These are phyloP conservation scores for Coccomyxa sp. DNA, from an alignment of 139 green algal genomes.

Conservation along the genomic window DNA sequence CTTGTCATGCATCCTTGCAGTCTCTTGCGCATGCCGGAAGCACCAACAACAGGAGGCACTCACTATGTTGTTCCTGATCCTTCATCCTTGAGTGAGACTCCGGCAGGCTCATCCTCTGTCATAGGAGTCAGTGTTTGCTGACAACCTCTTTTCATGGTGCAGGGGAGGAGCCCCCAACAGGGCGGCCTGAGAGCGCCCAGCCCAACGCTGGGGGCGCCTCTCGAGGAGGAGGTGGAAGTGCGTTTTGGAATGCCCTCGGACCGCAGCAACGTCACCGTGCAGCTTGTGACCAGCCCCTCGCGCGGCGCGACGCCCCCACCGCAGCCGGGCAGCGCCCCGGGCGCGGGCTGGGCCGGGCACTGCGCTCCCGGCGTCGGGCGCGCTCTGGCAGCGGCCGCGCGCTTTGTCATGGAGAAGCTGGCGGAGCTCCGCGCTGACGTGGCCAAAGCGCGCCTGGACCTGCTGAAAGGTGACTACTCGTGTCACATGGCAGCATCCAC, in stretches of 20 bases:
- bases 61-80: too few relatives aligned
- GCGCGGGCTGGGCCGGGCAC: not conserved
- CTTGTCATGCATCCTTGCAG: too few relatives aligned
- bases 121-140: too few relatives aligned
- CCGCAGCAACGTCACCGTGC: not conserved
- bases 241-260: not conserved
- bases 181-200: not conserved
- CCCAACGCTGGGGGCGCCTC: not conserved
- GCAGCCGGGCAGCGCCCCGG: not conserved
- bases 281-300: not conserved
- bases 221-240: conserved; percentile 12
- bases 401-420: conserved; percentile 23
- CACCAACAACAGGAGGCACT: too few relatives aligned
- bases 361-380: not conserved
- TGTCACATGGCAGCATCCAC: too few relatives aligned
- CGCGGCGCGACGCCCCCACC: not conserved
- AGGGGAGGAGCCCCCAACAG: too few relatives aligned
- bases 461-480: conserved; percentile 23
- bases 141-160: too few relatives aligned
- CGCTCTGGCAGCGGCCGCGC: conserved; percentile 9
- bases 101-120: too few relatives aligned
- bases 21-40: too few relatives aligned
- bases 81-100: too few relatives aligned
- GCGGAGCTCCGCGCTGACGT: conserved; percentile 18
- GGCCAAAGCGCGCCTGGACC: conserved; percentile 19